phyloP scores from a whole-genome alignment of 352 stramenopile genomes.

The Globisporangium takayamanum region DNA sequence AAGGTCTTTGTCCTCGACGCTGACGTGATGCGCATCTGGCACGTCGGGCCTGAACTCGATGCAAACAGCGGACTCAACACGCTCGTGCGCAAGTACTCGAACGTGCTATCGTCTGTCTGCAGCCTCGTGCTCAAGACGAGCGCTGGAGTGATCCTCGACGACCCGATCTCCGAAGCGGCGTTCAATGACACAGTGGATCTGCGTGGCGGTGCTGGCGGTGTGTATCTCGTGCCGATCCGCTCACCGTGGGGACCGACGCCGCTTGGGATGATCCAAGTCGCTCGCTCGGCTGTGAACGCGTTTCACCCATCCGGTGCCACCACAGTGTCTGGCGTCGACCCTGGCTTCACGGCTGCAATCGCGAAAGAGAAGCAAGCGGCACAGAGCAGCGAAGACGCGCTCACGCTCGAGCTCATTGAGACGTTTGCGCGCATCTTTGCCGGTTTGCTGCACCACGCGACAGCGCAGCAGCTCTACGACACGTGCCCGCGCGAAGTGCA shows the following conservation, averaged over 20 bases:
- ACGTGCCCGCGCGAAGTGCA: conserved; percentile 42
- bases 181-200: conserved; percentile 77
- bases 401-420: conserved; percentile 49
- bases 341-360: conserved; percentile 13
- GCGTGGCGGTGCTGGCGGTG: conserved; percentile 36
- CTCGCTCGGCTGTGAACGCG: conserved; percentile 26
- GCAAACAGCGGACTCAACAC: conserved; percentile 8
- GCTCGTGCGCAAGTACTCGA: conserved; percentile 58
- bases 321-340: not conserved
- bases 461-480: conserved; percentile 42
- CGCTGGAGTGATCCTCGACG: conserved; percentile 23
- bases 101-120: conserved; percentile 54
- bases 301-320: conserved; percentile 6
- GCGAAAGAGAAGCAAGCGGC: conserved; percentile 31
- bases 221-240: conserved; percentile 54
- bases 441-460: conserved; percentile 46
- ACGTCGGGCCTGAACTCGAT: conserved; percentile 28
- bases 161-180: conserved; percentile 38
- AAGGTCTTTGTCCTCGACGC: conserved; percentile 57
- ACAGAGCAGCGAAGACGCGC: conserved; percentile 42
- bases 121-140: conserved; percentile 20
- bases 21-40: conserved; percentile 44
- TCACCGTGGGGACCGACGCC: conserved; percentile 40
- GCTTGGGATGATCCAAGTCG: conserved; percentile 64
- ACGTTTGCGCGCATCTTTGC: conserved; percentile 53